Evolutionary conservation across 345 rosid genomes (phyloP).

Genomic region (Citrus inodora): DNA sequence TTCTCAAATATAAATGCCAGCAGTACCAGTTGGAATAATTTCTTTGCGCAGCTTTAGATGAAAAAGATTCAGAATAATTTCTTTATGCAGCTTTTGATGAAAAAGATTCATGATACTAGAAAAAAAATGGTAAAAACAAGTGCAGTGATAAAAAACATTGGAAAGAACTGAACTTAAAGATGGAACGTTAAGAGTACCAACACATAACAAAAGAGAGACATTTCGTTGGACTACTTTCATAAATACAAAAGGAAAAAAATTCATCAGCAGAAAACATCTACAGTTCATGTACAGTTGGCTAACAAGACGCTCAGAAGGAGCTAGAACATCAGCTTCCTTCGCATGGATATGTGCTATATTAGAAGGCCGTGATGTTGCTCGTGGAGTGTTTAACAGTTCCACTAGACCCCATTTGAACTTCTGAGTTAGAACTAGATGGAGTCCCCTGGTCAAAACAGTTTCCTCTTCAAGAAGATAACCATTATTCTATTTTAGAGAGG

Average conservation of each 20-base stretch:
- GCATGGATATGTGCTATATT: background rate
- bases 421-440: no score
- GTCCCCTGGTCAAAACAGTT: no score
- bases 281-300: constrained; percentile 10
- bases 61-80: background rate
- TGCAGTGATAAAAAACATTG: background rate
- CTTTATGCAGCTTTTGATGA: background rate
- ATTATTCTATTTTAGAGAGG: no score
- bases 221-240: background rate
- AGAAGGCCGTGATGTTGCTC: no score
- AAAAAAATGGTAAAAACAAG: background rate
- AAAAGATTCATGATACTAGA: background rate
- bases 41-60: background rate
- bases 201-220: background rate
- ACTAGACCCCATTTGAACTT: no score
- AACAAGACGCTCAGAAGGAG: constrained; percentile 39
- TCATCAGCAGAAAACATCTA: background rate
- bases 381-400: no score
- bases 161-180: background rate
- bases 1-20: constrained; percentile 1
- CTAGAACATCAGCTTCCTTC: constrained; percentile 61
- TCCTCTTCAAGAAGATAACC: no score
- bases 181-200: background rate
- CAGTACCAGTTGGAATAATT: constrained; percentile 6
- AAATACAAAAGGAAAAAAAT: background rate